Conservation (phyloP, 2,329 filamentous ascomycete genomes). For the Drechslera avenae region DNA sequence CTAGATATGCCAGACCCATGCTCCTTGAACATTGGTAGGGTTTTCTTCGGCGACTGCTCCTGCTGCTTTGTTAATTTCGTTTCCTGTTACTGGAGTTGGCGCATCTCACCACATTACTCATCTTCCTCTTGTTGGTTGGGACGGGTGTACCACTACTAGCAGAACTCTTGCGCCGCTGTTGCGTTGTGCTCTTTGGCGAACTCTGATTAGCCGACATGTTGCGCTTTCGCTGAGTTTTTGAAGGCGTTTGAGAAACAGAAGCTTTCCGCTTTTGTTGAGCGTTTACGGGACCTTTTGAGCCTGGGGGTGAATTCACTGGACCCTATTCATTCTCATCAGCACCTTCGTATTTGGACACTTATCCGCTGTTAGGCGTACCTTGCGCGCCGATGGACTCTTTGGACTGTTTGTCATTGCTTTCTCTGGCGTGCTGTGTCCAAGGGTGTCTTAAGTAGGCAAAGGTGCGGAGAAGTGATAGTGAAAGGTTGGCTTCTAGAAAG, state of each 20-base stretch:
- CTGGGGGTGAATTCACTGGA: neutral
- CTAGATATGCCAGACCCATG: neutral
- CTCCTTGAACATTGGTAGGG: neutral
- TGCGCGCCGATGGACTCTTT: slow-evolving; percentile 12
- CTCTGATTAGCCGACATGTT: neutral
- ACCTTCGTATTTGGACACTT: neutral
- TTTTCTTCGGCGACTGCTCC: neutral
- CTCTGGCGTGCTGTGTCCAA: neutral
- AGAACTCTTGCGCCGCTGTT: neutral
- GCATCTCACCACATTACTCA: slow-evolving; percentile 12
- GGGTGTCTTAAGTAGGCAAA: neutral
- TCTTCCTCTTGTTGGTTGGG: slow-evolving; percentile 12
- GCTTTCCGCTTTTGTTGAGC: neutral
- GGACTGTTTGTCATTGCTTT: slow-evolving; percentile 2
- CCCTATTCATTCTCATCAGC: neutral
- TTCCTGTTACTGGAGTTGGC: too few species aligned
- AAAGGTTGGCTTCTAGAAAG: neutral
- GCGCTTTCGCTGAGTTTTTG: neutral
- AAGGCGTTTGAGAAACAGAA: neutral
- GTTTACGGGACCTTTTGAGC: neutral
- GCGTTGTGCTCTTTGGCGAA: neutral
- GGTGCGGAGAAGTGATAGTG: neutral
- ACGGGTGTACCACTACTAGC: neutral
- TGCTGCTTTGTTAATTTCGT: neutral
- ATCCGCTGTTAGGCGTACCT: neutral